Evolutionary conservation across 2,329 filamentous ascomycete genomes (phyloP), one percentile per base, ranked within the genome.

Genomic region (Aspergillus brunneoviolaceus): DNA sequence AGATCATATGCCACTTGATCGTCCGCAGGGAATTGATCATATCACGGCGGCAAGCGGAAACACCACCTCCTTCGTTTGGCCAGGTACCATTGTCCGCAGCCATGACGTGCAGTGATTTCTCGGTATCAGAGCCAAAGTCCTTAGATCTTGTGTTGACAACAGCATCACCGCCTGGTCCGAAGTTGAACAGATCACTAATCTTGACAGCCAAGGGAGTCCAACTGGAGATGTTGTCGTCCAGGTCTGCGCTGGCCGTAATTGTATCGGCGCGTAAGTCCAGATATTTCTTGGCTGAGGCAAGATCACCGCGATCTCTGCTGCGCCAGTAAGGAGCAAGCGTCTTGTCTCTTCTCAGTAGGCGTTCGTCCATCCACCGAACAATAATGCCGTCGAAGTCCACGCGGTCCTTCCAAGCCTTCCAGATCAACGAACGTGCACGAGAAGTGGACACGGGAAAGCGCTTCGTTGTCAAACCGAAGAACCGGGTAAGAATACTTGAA

Each of bases 1-100:
- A 81, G 49, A 85, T 72, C 64, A 84, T 82, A 64, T 85, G 82
- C 74, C 82, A 83, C 58, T 81, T 79, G 63, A 85, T 82, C 0
- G 81, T 83, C 49, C 76, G 75, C 62, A 83, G 79, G 14, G 79
- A 80, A 64, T 85, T 83, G 68, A 85, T 81, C 68, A 85, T 76
- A 66, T 85, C 82, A 49, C 82, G 77, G 47, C 82, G 76, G 70
- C 82, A 85, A 58, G 82, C 82, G 42, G 82, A 84, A 14, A 85
- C 82, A 64, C 82, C 82, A 59, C 82, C 82, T 35, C 81, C 81
- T 60, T 80, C 79, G 59, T 82, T 80, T 2, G 81, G 81, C 81
- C 81, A 83, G 61, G 81, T 83, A 12, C 82, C 82, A 23, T 77
- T 83, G 63, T 84, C 82, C 21, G 77, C 75, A 55, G 82, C 82